These are phyloP conservation scores for Camellia granthamiana DNA, from an alignment of 148 eudicot genomes.

Conservation along the genomic window DNA sequence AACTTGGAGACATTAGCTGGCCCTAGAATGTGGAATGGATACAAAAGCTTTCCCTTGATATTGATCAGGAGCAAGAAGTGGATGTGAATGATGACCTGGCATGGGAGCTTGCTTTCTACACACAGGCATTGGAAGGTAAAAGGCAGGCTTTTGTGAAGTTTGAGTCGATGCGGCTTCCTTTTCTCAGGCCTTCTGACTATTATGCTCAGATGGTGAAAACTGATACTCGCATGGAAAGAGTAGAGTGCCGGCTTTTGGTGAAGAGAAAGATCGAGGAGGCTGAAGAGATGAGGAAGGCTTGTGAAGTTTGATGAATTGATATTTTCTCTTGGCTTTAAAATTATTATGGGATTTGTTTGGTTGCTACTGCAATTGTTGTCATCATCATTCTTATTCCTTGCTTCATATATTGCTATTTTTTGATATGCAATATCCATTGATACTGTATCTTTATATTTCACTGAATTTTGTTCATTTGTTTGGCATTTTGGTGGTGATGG, in stretches of 20 bases:
- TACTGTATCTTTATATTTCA: not conserved
- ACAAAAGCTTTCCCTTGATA: conserved; percentile 62
- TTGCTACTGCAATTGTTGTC: no score
- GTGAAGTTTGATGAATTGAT: conserved; percentile 30
- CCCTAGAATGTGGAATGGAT: conserved; percentile 69
- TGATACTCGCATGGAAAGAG: conserved; percentile 82
- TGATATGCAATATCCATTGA: not conserved
- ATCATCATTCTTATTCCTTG: no score
- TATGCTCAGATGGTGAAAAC: conserved; percentile 95
- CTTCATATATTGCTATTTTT: no score
- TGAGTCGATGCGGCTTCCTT: conserved; percentile 60
- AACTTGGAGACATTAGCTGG: conserved; percentile 75
- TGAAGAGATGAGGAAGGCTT: conserved; percentile 81
- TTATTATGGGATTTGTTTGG: no score
- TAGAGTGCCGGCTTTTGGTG: conserved; percentile 61
- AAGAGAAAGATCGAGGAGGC: conserved; percentile 83
- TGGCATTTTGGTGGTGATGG: not conserved
- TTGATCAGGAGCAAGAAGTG: conserved; percentile 54
- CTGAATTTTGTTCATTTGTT: not conserved
- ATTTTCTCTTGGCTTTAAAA: no score
- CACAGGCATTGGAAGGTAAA: conserved; percentile 81
- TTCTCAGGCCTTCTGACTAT: conserved; percentile 76
- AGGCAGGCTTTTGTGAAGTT: conserved; percentile 73
- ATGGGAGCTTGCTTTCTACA: conserved; percentile 74
- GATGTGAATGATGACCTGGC: conserved; percentile 86